These are phyloP conservation scores for Pleurotus eryngii DNA, from an alignment of 768 basidiomycete genomes.

Conservation along the genomic window DNA sequence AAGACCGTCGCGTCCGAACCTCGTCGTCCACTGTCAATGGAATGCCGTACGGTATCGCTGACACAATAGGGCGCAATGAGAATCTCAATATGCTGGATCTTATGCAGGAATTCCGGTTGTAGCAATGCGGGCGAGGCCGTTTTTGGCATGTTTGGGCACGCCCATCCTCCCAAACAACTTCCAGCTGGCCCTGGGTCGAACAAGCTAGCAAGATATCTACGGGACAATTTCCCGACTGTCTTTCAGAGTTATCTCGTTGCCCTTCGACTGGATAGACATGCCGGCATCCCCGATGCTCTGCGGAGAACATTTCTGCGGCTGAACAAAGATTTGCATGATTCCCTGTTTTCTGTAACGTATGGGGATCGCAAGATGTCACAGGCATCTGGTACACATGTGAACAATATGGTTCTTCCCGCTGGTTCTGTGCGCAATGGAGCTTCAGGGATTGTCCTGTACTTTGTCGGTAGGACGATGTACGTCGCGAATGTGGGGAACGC, in stretches of 20 bases:
- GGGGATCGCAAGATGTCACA: constrained; percentile 70
- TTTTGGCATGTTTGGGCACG: constrained; percentile 94
- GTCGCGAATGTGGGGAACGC: constrained; percentile 90
- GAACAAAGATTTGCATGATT: constrained; percentile 78
- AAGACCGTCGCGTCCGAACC: constrained; percentile 88
- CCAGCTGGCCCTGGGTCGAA: constrained; percentile 54
- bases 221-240: constrained; percentile 69
- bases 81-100: constrained; percentile 89
- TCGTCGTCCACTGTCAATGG: constrained; percentile 84
- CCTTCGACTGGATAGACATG: constrained; percentile 42
- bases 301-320: constrained; percentile 85
- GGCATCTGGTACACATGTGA: constrained; percentile 43
- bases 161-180: constrained; percentile 41
- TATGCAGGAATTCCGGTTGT: constrained; percentile 81
- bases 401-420: constrained; percentile 34
- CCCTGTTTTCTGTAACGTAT: constrained; percentile 30
- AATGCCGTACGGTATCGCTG: constrained; percentile 96
- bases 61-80: constrained; percentile 79
- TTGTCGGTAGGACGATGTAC: constrained; percentile 74
- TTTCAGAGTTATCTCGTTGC: constrained; percentile 58
- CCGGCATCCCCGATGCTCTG: constrained; percentile 71
- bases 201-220: constrained; percentile 76
- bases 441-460: constrained; percentile 83
- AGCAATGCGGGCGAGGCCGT: constrained; percentile 71
- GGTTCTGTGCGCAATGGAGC: constrained; percentile 69